Evolutionary conservation across 352 stramenopile species (phyloP).

Genomic region (Thraustotheca clavata): DNA sequence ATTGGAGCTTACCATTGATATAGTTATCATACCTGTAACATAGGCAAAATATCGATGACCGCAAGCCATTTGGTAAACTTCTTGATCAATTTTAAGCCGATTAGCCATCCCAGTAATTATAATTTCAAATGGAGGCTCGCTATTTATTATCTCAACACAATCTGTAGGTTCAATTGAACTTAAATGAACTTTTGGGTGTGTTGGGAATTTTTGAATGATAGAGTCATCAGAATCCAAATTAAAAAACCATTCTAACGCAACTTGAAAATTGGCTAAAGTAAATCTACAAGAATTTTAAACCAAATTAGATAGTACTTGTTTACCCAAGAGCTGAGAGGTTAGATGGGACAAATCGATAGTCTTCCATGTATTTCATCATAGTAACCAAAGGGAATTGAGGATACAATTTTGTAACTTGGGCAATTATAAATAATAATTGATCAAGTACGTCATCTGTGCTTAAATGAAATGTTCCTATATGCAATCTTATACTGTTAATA

Average conservation of each 20-base stretch:
- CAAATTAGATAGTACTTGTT: neutral
- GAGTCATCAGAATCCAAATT: too few species aligned
- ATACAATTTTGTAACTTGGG: constrained; percentile 27
- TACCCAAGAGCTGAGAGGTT: constrained; percentile 60
- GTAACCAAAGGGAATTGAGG: constrained; percentile 39
- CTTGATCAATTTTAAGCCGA: neutral
- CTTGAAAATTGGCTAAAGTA: constrained; percentile 72
- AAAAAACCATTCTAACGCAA: constrained; percentile 66
- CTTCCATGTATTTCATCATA: constrained; percentile 57
- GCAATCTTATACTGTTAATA: neutral
- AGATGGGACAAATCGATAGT: constrained; percentile 81
- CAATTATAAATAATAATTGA: constrained; percentile 56
- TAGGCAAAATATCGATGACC: neutral
- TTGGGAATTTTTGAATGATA: too few species aligned
- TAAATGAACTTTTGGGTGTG: neutral
- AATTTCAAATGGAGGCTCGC: neutral
- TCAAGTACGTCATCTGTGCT: constrained; percentile 79
- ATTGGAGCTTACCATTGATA: neutral
- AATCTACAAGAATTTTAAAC: constrained; percentile 25
- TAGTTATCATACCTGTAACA: constrained; percentile 2
- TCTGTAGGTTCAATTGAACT: too few species aligned
- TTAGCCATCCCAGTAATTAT: neutral
- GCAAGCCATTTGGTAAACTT: neutral
- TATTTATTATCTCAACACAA: too few species aligned
- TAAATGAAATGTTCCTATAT: constrained; percentile 40